Conservation (phyloP, 331 rosid species). For the Pyracantha coccinea region DNA sequence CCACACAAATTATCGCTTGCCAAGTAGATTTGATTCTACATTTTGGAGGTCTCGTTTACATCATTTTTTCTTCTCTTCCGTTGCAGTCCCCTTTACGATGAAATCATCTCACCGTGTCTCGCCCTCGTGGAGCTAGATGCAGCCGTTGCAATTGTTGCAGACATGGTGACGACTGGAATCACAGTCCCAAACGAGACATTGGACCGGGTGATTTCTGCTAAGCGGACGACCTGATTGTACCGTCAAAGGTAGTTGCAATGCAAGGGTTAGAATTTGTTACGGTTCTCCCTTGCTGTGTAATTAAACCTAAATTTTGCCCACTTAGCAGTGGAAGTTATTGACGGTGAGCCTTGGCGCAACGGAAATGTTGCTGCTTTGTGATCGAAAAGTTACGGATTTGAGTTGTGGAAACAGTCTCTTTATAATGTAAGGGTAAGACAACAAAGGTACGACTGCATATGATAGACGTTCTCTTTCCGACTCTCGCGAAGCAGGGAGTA, state of each 20-base stretch:
- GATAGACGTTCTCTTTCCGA: too few relatives aligned
- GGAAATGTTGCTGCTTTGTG: too few relatives aligned
- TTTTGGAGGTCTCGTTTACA: neutral
- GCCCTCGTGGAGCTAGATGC: constrained; percentile 91
- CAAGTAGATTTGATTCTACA: neutral
- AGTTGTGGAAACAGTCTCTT: too few relatives aligned
- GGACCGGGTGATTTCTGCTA: constrained; percentile 75
- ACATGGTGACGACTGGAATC: constrained; percentile 75
- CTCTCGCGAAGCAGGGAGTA: too few relatives aligned
- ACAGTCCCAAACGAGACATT: constrained; percentile 67
- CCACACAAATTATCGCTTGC: neutral
- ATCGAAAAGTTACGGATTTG: too few relatives aligned
- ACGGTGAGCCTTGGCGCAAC: too few relatives aligned
- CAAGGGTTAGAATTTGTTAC: neutral
- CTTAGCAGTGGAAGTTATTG: neutral
- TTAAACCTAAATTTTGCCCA: neutral
- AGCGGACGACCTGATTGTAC: constrained; percentile 28
- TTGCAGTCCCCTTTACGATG: constrained; percentile 80
- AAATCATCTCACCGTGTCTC: constrained; percentile 69
- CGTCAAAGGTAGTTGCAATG: constrained; percentile 9
- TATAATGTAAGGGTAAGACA: too few relatives aligned
- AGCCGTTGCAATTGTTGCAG: constrained; percentile 91
- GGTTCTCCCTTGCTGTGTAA: neutral
- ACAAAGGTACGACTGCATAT: too few relatives aligned
- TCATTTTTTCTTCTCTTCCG: neutral